phyloP scores from a whole-genome alignment of 2,329 filamentous ascomycete genomes.

The Rutstroemia sp. region DNA sequence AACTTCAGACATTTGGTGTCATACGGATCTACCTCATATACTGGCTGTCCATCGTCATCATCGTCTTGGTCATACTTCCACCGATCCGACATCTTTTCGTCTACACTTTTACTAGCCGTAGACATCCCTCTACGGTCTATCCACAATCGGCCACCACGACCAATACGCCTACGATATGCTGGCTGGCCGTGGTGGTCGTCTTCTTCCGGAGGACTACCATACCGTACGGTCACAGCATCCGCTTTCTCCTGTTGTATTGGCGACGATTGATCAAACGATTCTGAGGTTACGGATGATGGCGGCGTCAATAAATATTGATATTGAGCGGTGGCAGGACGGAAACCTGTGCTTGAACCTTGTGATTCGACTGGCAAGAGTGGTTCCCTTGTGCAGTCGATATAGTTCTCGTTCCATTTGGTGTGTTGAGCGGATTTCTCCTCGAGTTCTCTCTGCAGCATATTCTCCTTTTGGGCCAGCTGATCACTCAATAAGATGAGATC shows the following conservation, averaged over 20 bases:
- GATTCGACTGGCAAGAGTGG: constrained; percentile 75
- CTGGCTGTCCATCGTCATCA: constrained; percentile 69
- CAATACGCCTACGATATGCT: constrained; percentile 75
- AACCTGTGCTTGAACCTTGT: constrained; percentile 51
- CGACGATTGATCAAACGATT: constrained; percentile 30
- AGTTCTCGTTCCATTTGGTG: constrained; percentile 83
- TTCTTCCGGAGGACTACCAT: constrained; percentile 25
- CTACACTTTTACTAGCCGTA: constrained; percentile 39
- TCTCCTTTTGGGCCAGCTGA: constrained; percentile 72
- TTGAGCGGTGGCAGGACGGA: constrained; percentile 65
- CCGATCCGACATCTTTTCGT: constrained; percentile 49
- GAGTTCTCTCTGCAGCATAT: constrained; percentile 72
- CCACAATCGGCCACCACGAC: constrained; percentile 76
- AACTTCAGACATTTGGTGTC: constrained; percentile 53
- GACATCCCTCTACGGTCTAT: constrained; percentile 75
- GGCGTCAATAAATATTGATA: constrained; percentile 60
- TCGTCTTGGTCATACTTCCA: constrained; percentile 88
- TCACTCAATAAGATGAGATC: constrained; percentile 75
- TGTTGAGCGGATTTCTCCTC: constrained; percentile 84
- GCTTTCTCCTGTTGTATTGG: constrained; percentile 20
- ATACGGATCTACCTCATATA: constrained; percentile 70
- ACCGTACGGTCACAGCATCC: constrained; percentile 21
- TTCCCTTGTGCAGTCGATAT: constrained; percentile 79
- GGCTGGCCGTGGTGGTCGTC: constrained; percentile 35
- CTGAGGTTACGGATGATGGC: constrained; percentile 38